Base-by-base conservation (phyloP, 2,329 filamentous ascomycete genomes). In the Coccinonectria pachysandricola region DNA sequence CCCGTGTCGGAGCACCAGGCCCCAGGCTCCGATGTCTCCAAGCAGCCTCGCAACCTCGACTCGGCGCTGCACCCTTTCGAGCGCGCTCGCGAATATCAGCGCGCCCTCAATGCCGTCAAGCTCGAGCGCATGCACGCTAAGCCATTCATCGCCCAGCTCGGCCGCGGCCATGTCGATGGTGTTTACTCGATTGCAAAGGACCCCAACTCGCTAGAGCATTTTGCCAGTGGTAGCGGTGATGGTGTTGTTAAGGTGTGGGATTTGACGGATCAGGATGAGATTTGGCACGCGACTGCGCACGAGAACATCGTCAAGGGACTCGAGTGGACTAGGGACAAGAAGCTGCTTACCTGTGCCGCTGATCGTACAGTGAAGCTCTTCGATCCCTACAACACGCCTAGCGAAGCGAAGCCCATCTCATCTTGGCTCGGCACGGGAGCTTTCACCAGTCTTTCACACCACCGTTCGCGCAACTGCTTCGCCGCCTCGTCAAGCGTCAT, bases 221-320 rank as follows among this genome's bases (percentile, higher is more conserved):
- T 87, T 42, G 84, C 86, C 6, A 88, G 81, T 47, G 86, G 83
- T 21, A 85, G 79, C 41, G 87, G 87, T 37, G 91, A 98, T 54
- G 88, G 91, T 39, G 75, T 95, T 7, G 73, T 98, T 31, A 98
- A 98, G 58, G 80, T 91, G 17, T 93, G 86, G 86, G 79, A 92
- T 28, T 36, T 91, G 44, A 68, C 75, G 7, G 78, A 66, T 35
- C 65, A 73, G 30, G 75, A 80, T 15, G 79, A 91, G 50, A 67
- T 79, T 24, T 88, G 82, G 78, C 69, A 82, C 44, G 70, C 71
- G 3, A 75, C 80, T 37, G 88, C 86, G 13, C 92, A 98, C 52
- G 83, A 94, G 44, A 93, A 93, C 43, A 79, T 95, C 22, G 84
- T 96, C 42, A 94, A 93, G 63, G 82, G 81, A 9, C 67, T 95